phyloP scores from a whole-genome alignment of 768 basidiomycete species.

The Suillus subaureus region DNA sequence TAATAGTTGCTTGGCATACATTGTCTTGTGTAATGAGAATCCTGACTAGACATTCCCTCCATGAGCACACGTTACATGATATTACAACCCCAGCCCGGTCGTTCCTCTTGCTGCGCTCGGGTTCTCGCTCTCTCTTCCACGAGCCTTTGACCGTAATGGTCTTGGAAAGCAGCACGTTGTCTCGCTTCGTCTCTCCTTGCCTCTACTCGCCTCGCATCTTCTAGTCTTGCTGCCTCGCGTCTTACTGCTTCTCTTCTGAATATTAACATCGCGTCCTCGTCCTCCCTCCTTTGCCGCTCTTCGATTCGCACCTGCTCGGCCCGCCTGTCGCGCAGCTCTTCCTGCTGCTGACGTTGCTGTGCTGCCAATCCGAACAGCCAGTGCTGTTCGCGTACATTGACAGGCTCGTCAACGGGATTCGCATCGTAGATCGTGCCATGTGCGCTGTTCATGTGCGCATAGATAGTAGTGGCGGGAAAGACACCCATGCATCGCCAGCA shows the following conservation, averaged over 20 bases:
- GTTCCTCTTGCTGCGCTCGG: slow-evolving; percentile 9
- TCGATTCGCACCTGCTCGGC: slow-evolving; percentile 1
- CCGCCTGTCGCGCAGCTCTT: not conserved
- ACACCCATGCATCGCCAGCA: slow-evolving; percentile 66
- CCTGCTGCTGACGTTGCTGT: slow-evolving; percentile 12
- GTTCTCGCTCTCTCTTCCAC: slow-evolving; percentile 3
- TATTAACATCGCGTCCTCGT: slow-evolving; percentile 7
- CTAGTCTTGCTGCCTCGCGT: not conserved
- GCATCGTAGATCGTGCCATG: slow-evolving; percentile 36
- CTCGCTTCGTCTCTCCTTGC: not conserved
- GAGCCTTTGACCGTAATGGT: not conserved
- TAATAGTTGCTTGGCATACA: slow-evolving; percentile 2
- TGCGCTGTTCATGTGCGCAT: slow-evolving; percentile 38
- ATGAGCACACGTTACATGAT: slow-evolving; percentile 22
- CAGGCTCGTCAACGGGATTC: slow-evolving; percentile 9
- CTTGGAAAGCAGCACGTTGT: not conserved
- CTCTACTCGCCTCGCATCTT: not conserved
- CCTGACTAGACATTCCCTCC: not conserved
- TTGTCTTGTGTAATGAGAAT: slow-evolving; percentile 8
- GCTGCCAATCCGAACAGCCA: slow-evolving; percentile 20
- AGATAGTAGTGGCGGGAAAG: slow-evolving; percentile 37
- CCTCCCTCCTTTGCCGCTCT: slow-evolving; percentile 5
- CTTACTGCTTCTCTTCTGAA: not conserved
- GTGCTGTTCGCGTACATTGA: slow-evolving; percentile 25
- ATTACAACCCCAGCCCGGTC: slow-evolving; percentile 24